Conservation (phyloP, 2,329 filamentous ascomycete species). For the Samsoniella hepiali region DNA sequence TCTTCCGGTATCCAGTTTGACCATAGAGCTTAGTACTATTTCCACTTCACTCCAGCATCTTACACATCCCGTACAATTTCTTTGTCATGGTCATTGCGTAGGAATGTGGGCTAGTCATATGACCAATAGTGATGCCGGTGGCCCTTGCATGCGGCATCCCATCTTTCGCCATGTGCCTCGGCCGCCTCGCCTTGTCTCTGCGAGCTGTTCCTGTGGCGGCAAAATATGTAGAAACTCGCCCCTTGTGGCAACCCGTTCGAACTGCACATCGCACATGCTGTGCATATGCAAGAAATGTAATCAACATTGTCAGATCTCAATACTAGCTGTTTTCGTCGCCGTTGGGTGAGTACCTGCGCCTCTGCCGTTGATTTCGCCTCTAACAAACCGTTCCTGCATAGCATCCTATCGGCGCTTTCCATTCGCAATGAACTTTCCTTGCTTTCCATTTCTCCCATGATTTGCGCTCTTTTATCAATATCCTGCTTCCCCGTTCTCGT, state of each 20-base stretch:
- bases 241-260: not conserved
- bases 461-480: not conserved
- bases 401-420: not conserved
- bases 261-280: not conserved
- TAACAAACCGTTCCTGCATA: not conserved
- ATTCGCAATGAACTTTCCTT: not conserved
- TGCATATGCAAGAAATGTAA: not conserved
- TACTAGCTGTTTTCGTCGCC: not conserved
- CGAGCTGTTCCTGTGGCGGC: not conserved
- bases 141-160: slow-evolving; percentile 12
- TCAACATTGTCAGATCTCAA: not conserved
- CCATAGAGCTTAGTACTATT: not conserved
- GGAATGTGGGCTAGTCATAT: not conserved
- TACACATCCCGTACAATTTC: not conserved
- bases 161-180: not conserved
- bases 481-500: rapidly evolving
- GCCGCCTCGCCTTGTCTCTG: not conserved
- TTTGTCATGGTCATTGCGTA: not conserved
- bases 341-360: not conserved
- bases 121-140: not conserved
- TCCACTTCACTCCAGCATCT: not conserved
- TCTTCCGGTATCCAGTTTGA: too few relatives aligned
- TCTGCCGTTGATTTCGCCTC: not conserved
- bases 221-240: slow-evolving; percentile 3
- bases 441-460: not conserved